Conservation (phyloP, 73 alveolate genomes). For the Urostyla sp. region DNA sequence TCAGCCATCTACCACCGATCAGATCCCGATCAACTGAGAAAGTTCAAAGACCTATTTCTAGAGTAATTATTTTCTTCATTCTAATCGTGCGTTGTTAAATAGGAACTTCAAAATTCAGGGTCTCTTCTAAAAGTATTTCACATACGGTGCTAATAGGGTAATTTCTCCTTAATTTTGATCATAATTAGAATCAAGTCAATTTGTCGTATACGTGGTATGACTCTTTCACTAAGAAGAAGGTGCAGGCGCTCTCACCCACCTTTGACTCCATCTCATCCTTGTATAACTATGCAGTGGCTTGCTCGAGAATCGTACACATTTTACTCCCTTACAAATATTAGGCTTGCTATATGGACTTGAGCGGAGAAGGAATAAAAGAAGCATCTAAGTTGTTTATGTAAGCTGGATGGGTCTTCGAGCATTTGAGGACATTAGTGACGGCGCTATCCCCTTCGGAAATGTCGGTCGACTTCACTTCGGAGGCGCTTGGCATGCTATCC, state of each 20-base stretch:
- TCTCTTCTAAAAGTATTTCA: slow-evolving; percentile 43
- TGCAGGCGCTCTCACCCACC: slow-evolving; percentile 16
- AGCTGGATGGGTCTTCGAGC: slow-evolving; percentile 61
- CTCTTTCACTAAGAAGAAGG: slow-evolving; percentile 50
- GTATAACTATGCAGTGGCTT: slow-evolving; percentile 52
- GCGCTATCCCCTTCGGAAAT: slow-evolving; percentile 41
- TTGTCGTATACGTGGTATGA: slow-evolving; percentile 39
- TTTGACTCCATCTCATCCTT: slow-evolving; percentile 44
- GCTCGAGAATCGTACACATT: slow-evolving; percentile 30
- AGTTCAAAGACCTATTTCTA: slow-evolving; percentile 48
- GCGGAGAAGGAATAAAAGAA: slow-evolving; percentile 63
- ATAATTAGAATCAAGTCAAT: slow-evolving; percentile 24
- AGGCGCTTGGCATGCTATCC: slow-evolving; percentile 38
- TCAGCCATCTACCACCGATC: background rate
- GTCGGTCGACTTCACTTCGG: slow-evolving; percentile 52
- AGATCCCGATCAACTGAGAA: slow-evolving; percentile 51
- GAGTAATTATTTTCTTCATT: background rate
- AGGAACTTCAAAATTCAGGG: slow-evolving; percentile 38
- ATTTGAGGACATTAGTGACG: slow-evolving; percentile 18
- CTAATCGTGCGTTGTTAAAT: background rate
- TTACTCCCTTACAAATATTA: background rate
- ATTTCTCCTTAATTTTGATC: background rate
- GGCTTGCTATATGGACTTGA: slow-evolving; percentile 61
- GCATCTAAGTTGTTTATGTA: slow-evolving; percentile 48
- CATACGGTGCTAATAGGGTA: slow-evolving; percentile 40